A percentile compares a stretch with the other conserved stretches of the same genome.
Evolutionary conservation across 495 filamentous ascomycete species (phyloP).

Genomic region (Recurvomyces mirabilis): DNA sequence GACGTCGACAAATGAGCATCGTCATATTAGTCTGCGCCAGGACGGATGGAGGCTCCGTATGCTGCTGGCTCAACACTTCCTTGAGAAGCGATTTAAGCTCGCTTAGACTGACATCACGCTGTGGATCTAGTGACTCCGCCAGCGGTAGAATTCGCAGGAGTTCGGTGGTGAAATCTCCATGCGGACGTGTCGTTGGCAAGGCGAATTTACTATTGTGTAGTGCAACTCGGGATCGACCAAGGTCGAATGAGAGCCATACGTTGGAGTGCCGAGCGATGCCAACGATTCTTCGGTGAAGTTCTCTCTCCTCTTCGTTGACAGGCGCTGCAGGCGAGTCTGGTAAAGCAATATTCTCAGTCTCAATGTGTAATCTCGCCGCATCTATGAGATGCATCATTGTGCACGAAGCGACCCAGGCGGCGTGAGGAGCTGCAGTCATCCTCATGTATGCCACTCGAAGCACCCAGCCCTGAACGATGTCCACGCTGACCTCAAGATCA

Average conservation of each 20-base stretch:
- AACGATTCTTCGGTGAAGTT: background rate
- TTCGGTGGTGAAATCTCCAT: background rate
- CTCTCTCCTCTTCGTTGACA: background rate
- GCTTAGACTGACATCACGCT: background rate
- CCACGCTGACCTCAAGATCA: background rate
- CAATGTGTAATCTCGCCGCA: too few species aligned
- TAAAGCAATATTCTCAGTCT: too few species aligned
- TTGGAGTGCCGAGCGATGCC: background rate
- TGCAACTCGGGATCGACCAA: background rate
- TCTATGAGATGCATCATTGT: background rate
- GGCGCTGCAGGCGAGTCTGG: too few species aligned
- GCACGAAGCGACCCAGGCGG: background rate
- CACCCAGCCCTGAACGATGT: background rate
- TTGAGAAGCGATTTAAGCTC: background rate
- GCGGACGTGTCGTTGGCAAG: background rate
- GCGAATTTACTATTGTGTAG: background rate
- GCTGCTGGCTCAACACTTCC: background rate
- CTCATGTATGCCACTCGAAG: background rate
- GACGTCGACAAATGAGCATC: background rate
- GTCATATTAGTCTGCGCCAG: background rate
- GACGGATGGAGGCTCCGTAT: background rate
- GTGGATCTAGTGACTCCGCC: background rate
- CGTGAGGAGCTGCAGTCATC: background rate
- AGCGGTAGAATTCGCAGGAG: background rate
- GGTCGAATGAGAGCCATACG: background rate